phyloP scores from a whole-genome alignment of 106 monocot species.

The Dioscorea alata region DNA sequence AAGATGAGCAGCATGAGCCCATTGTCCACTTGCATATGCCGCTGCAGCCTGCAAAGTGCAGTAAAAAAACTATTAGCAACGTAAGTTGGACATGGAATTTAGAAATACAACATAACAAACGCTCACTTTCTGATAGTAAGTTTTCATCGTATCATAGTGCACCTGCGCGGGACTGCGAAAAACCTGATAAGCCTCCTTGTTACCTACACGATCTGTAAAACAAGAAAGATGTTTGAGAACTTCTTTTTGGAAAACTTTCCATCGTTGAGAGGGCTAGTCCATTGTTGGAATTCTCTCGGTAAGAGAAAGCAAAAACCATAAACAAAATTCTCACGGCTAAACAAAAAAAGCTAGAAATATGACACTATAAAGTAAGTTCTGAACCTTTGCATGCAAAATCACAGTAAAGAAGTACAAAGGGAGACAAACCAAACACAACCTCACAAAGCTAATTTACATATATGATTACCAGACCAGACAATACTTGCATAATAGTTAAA shows the following conservation, averaged over 20 bases:
- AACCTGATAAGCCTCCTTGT: constrained; percentile 47
- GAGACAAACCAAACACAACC: background rate
- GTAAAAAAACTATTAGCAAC: background rate
- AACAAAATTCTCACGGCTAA: background rate
- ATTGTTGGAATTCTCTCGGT: no score
- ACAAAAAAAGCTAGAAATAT: background rate
- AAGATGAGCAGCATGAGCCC: constrained; percentile 64
- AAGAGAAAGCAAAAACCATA: background rate
- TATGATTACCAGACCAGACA: no score
- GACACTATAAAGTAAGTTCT: background rate
- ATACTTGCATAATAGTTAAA: no score
- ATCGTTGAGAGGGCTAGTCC: no score
- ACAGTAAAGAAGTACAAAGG: background rate
- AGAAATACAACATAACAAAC: background rate
- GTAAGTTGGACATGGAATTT: background rate
- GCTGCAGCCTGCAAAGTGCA: constrained; percentile 45
- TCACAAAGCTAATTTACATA: no score
- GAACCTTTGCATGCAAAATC: background rate
- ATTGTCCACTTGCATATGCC: constrained; percentile 70
- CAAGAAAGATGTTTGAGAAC: background rate
- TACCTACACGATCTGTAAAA: constrained; percentile 10
- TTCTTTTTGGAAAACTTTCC: no score
- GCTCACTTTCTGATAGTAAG: constrained; percentile 62
- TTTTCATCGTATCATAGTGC: constrained; percentile 73
- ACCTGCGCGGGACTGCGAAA: constrained; percentile 41